Base-by-base conservation (phyloP, 768 basidiomycete genomes). In the Lentinula edodes region DNA sequence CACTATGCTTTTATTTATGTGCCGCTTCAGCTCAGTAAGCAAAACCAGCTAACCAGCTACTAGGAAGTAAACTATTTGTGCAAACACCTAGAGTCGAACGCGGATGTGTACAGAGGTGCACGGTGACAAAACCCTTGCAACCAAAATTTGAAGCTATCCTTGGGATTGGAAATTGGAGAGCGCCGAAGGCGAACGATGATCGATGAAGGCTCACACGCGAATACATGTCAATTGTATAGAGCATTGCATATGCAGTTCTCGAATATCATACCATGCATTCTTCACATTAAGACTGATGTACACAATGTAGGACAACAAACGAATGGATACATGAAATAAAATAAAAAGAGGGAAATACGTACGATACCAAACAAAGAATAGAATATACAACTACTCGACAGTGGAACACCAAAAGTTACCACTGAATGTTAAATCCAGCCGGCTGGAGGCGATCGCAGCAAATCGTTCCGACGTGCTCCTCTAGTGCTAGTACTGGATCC, bases 401-500 rank as follows among this genome's bases (percentile, higher is more conserved):
- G 59, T 66, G 63, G 62, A 56, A 28, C 28, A 28, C 28, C 28
- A 58, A n/a, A 18, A 58, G 23, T 39, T 41, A n/a, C 12, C n/a
- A 39, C 38, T 6, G n/a, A 28, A 18, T 5, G 58, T 71, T 68
- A 82, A 62, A 83, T 81, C 81, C 81, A 83, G 68, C 80, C 81
- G 64, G 73, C 72, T 66, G 76, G 78, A 67, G 80, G 73, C 32
- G 73, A 68, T n/a, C 59, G 66, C 32, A 65, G 64, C 32, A 53
- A 28, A 18, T 60, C 52, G 10, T 52, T 63, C 34, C 59, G 42
- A 28, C 50, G 52, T 10, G 61, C 63, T 63, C 71, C 70, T 58
- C 67, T 60, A 59, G 68, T 66, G 69, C 34, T 64, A 70, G 41
- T 67, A 67, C 57, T 68, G 68, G 34, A 67, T 76, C 53, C 71